Base-by-base conservation (phyloP, 2,329 filamentous ascomycete species). In the Raffaelea arxii region DNA sequence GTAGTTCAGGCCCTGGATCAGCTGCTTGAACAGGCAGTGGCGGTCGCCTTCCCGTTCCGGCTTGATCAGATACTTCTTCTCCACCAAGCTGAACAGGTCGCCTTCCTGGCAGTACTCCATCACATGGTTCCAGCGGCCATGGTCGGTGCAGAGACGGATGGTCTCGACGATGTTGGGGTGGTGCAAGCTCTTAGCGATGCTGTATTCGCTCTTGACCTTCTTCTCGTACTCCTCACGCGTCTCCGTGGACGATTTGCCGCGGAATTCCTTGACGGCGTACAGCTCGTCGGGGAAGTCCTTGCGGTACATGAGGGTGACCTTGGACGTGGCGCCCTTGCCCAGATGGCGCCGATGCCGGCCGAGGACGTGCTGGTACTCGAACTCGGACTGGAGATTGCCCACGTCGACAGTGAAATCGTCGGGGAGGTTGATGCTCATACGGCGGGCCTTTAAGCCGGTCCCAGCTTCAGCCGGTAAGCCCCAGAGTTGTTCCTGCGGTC, bases 41-140 rank as follows among this genome's bases (percentile, higher is more conserved):
- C 85, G 81, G 59, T 94, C 86, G 47, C 74, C 71, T 16, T 75
- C 69, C 48, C 81, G 79, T 46, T 84, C 80, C 6, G 80, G 73
- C 3, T 70, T 65, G 47, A 70, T 76, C 52, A 94, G 77, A 56
- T 84, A 82, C 27, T 77, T 76, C 60, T 82, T 83, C 53, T 82
- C 77, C 35, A 94, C 82, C 12, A 94, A 68, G 51, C 74, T 72
- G 61, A 84, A 91, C 6, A 95, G 68, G 58, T 94, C 89, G 40
- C 89, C 88, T 54, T 87, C 79, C 3, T 78, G 74, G 66, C 89
- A 94, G 62, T 86, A 94, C 61, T 95, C 87, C 89, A 95, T 95
- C 47, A 94, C 86, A 61, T 94, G 86, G 61, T 88, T 90, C 84
- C 86, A 94, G 35, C 83, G 80, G 25, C 78, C 79, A 54, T 81